Conservation (phyloP, 2,329 filamentous ascomycete species). For the Pleoardoris graminearum region DNA sequence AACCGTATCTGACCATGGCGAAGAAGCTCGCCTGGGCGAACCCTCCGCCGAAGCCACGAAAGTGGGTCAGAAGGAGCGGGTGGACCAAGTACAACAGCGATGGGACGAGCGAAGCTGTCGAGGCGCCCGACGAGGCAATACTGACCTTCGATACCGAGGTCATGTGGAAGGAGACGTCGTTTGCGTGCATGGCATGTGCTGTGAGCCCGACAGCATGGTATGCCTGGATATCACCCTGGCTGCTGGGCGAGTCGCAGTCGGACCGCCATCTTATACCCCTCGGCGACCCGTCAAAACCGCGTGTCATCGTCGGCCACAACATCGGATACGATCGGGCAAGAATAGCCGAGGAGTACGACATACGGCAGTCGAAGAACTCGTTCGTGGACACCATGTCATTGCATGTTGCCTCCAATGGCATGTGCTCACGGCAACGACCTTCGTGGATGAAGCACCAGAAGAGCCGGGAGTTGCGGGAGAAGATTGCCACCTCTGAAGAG, state of each 20-base stretch:
- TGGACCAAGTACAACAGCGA: conserved; percentile 92
- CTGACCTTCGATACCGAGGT: conserved; percentile 96
- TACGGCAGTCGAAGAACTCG: conserved; percentile 79
- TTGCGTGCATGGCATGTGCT: conserved; percentile 96
- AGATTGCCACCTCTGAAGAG: conserved; percentile 71
- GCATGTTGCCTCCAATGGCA: conserved; percentile 96
- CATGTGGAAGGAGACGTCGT: conserved; percentile 90
- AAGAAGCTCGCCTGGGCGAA: conserved; percentile 71
- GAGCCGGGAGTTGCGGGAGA: conserved; percentile 79
- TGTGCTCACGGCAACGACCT: conserved; percentile 95
- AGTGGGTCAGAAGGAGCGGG: conserved; percentile 79
- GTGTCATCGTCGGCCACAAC: conserved; percentile 91
- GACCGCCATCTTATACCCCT: conserved; percentile 83
- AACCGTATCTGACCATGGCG: conserved; percentile 77
- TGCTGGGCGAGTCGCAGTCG: conserved; percentile 77
- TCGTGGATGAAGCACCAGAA: conserved; percentile 98
- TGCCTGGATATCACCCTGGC: conserved; percentile 94
- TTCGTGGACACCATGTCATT: conserved; percentile 98
- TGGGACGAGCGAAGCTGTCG: conserved; percentile 71
- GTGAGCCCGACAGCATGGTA: conserved; percentile 92
- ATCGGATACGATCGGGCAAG: conserved; percentile 92
- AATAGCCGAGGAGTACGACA: conserved; percentile 83
- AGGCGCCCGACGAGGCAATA: conserved; percentile 77
- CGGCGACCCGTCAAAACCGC: conserved; percentile 71
- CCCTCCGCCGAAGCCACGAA: conserved; percentile 63